These are phyloP conservation scores for Citrullus mucosospermus DNA, from an alignment of 306 rosid species.

Conservation along the genomic window DNA sequence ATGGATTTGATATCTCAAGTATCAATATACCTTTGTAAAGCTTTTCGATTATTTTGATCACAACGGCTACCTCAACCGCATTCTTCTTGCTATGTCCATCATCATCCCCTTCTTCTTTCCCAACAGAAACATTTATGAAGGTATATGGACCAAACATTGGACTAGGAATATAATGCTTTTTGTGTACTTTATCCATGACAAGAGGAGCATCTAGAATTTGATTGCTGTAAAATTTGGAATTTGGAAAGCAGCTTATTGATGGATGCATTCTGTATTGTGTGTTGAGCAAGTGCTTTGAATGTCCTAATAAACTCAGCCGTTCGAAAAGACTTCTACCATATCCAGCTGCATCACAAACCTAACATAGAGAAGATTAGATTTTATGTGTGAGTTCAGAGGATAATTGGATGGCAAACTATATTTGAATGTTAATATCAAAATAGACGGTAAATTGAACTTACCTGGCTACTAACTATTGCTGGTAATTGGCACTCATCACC, in stretches of 20 bases:
- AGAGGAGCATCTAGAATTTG: conserved; percentile 44
- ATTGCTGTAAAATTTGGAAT: conserved; percentile 37
- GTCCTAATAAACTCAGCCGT: conserved; percentile 39
- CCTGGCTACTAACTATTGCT: conserved; percentile 54
- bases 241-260: conserved; percentile 59
- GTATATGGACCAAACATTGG: conserved; percentile 66
- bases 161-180: conserved; percentile 35
- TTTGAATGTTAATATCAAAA: neutral
- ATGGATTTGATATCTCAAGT: neutral
- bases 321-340: conserved; percentile 71
- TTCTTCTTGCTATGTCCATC: conserved; percentile 56
- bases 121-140: conserved; percentile 52
- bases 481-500: conserved; percentile 80
- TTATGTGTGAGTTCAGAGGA: conserved; percentile 5
- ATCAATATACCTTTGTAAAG: conserved; percentile 40
- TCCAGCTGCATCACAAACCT: conserved; percentile 47
- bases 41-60: conserved; percentile 33
- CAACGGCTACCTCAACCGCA: conserved; percentile 53
- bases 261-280: conserved; percentile 88
- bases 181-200: conserved; percentile 30
- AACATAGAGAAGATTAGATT: neutral
- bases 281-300: conserved; percentile 44
- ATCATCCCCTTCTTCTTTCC: conserved; percentile 62
- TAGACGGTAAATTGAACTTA: neutral
- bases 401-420: conserved; percentile 5